phyloP scores from a whole-genome alignment of 208 protist genomes.

The Tritrichomonas foetus region DNA sequence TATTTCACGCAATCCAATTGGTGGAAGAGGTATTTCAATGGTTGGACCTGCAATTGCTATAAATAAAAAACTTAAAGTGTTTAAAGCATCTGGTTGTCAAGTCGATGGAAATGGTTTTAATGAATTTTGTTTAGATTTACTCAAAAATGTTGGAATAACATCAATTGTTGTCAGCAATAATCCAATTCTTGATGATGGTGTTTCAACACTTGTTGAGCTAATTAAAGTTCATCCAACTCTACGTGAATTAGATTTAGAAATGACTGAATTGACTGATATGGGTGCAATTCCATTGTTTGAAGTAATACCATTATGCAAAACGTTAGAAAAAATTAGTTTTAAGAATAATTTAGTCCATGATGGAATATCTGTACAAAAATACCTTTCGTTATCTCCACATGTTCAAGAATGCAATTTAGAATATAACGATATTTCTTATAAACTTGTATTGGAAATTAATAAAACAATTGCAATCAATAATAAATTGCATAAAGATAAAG shows the following conservation, averaged over 20 bases:
- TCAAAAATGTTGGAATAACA: not conserved
- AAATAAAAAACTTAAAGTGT: not conserved
- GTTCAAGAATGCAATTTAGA: not conserved
- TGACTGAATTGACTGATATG: not conserved
- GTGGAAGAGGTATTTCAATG: not conserved
- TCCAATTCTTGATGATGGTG: not conserved
- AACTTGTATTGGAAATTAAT: not conserved
- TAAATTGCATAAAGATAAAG: no score
- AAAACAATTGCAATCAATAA: not conserved
- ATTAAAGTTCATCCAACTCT: not conserved
- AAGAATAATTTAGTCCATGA: not conserved
- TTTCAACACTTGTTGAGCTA: not conserved
- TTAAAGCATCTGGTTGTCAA: not conserved
- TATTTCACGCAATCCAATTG: not conserved
- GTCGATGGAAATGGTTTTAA: not conserved
- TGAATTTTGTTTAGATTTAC: not conserved
- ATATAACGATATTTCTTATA: conserved; percentile 1
- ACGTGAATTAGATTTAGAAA: not conserved
- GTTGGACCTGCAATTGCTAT: not conserved
- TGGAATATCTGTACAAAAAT: not conserved
- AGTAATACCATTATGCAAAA: not conserved
- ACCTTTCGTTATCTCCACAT: not conserved
- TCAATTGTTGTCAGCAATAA: not conserved
- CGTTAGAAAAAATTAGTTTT: not conserved
- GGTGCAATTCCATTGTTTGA: not conserved